A percentile compares a stretch with the other conserved stretches of the same genome.
phyloP scores from a whole-genome alignment of 495 filamentous ascomycete species.

The Hypoxylon rickii region DNA sequence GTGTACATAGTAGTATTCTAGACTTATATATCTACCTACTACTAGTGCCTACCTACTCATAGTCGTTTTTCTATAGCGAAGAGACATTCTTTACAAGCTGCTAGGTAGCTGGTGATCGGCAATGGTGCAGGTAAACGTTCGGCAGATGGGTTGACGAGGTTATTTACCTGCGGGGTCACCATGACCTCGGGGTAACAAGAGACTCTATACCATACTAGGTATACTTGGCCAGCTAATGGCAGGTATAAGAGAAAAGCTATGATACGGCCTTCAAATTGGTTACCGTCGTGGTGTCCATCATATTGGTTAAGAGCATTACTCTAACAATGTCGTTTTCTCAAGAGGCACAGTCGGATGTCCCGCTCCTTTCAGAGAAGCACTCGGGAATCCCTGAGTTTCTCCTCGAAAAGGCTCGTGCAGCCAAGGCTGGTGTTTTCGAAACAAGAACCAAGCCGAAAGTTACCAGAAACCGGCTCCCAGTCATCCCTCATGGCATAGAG shows the following conservation, averaged over 20 bases:
- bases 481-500: constrained; percentile 47
- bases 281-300: no score
- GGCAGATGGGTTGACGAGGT: constrained; percentile 32
- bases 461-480: constrained; percentile 39
- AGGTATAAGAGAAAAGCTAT: constrained; percentile 6
- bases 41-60: no score
- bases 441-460: constrained; percentile 42
- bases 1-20: no score
- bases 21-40: no score
- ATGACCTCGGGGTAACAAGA: constrained; percentile 28
- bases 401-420: constrained; percentile 42
- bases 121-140: constrained; percentile 25
- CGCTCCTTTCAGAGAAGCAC: constrained; percentile 46
- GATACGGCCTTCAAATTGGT: background rate
- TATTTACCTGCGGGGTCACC: constrained; percentile 27
- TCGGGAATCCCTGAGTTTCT: constrained; percentile 50
- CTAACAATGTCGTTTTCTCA: constrained; percentile 39
- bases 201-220: background rate
- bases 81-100: no score
- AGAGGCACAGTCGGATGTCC: constrained; percentile 43
- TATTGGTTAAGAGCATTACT: background rate
- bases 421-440: constrained; percentile 45
- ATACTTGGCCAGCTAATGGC: constrained; percentile 9
- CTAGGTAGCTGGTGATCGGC: constrained; percentile 27
- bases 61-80: no score